Conservation (phyloP, 495 filamentous ascomycete species). For the Neurospora tetrasperma region DNA sequence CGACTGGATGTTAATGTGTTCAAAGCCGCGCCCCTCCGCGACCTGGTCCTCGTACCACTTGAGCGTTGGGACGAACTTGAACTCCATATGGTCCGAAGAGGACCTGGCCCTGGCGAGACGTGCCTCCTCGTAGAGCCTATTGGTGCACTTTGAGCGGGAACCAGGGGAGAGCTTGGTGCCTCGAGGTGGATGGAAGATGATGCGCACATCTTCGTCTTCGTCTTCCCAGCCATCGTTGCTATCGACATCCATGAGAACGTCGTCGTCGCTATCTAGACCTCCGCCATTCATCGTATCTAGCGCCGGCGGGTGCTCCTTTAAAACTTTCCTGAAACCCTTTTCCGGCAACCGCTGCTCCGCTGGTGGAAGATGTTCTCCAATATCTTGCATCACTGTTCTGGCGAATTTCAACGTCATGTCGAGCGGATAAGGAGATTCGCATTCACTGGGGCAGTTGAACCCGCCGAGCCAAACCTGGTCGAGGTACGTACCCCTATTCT, state of each 20-base stretch:
- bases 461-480: conserved; percentile 33
- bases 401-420: conserved; percentile 19
- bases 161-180: conserved; percentile 9
- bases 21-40: conserved; percentile 28
- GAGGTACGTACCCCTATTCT: conserved; percentile 18
- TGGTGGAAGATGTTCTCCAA: conserved; percentile 22
- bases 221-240: neutral
- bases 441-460: conserved; percentile 7
- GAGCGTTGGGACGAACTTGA: conserved; percentile 28
- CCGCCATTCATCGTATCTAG: neutral
- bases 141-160: conserved; percentile 23
- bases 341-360: conserved; percentile 9
- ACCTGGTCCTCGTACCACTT: conserved; percentile 36
- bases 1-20: conserved; percentile 28
- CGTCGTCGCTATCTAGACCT: neutral
- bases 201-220: conserved; percentile 20
- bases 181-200: conserved; percentile 35
- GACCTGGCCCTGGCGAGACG: conserved; percentile 13
- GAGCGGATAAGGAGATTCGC: conserved; percentile 9
- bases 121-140: conserved; percentile 30
- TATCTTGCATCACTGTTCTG: conserved; percentile 11
- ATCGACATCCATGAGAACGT: conserved; percentile 10
- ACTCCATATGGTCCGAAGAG: conserved; percentile 18
- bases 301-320: neutral
- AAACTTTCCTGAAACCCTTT: conserved; percentile 14